Evolutionary conservation across 768 basidiomycete species (phyloP).

Genomic region (Leccinum truebloodii): DNA sequence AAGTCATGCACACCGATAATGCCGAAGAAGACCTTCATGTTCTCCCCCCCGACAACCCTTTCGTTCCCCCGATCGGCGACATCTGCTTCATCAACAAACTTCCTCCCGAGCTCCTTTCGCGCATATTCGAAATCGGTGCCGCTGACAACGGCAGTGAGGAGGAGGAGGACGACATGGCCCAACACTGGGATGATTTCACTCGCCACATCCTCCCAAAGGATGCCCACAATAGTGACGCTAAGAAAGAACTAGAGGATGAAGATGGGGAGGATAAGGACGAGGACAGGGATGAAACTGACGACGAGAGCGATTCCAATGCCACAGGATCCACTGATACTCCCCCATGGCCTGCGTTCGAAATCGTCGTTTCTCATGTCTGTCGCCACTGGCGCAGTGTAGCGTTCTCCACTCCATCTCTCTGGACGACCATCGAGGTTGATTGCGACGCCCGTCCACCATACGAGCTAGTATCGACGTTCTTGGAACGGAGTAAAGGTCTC

Average conservation of each 20-base stretch:
- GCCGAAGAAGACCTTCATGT: slow-evolving; percentile 9
- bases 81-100: slow-evolving; percentile 52
- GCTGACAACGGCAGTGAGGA: slow-evolving; percentile 37
- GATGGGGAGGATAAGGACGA: neutral
- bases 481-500: slow-evolving; percentile 54
- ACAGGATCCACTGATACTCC: slow-evolving; percentile 5
- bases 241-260: neutral
- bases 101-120: slow-evolving; percentile 56
- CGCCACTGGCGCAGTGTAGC: slow-evolving; percentile 57
- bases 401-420: slow-evolving; percentile 54
- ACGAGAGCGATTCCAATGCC: slow-evolving; percentile 7
- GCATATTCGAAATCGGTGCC: slow-evolving; percentile 54
- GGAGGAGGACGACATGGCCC: slow-evolving; percentile 38
- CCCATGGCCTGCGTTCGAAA: slow-evolving; percentile 42
- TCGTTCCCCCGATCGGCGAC: slow-evolving; percentile 42
- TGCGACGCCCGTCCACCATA: slow-evolving; percentile 39
- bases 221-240: slow-evolving; percentile 10
- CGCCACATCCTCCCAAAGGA: slow-evolving; percentile 37
- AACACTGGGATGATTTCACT: slow-evolving; percentile 1
- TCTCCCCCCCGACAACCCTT: slow-evolving; percentile 47
- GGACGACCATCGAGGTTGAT: slow-evolving; percentile 44
- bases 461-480: slow-evolving; percentile 43
- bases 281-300: neutral
- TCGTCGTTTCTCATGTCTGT: slow-evolving; percentile 64
- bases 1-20: slow-evolving; percentile 3